phyloP scores from a whole-genome alignment of 1,284 basidiomycete genomes.

The Malassezia dermatis region DNA sequence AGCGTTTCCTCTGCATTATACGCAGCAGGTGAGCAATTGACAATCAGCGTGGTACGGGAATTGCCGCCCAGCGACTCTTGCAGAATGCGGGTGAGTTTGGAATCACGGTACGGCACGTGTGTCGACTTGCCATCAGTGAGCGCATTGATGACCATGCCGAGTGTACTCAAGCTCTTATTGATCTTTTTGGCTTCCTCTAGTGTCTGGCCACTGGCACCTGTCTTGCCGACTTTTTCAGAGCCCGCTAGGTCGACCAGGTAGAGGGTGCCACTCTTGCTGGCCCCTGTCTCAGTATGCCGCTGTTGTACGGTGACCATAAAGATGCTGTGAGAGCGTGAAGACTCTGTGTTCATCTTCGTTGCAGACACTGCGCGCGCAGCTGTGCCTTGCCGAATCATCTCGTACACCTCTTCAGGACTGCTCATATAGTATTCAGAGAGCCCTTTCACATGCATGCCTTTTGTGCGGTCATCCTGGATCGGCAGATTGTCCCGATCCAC shows the following conservation, averaged over 20 bases:
- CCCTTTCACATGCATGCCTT: slow-evolving; percentile 96
- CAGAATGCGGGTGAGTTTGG: slow-evolving; percentile 80
- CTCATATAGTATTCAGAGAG: slow-evolving; percentile 97
- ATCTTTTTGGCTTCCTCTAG: slow-evolving; percentile 99
- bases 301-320: slow-evolving; percentile 96
- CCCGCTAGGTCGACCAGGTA: slow-evolving; percentile 98
- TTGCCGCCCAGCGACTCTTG: slow-evolving; percentile 97
- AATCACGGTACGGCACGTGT: slow-evolving; percentile 92
- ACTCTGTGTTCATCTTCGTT: slow-evolving; percentile 98
- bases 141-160: slow-evolving; percentile 99
- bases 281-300: slow-evolving; percentile 87
- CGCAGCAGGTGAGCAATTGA: slow-evolving; percentile 93
- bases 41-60: slow-evolving; percentile 94
- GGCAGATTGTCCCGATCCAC: slow-evolving; percentile 97
- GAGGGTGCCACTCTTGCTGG: slow-evolving; percentile 88
- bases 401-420: slow-evolving; percentile 67
- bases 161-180: slow-evolving; percentile 92
- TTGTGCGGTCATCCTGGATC: slow-evolving; percentile 94
- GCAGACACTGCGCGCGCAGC: slow-evolving; percentile 81
- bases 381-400: slow-evolving; percentile 95
- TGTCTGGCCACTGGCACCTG: slow-evolving; percentile 95
- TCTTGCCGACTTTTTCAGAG: slow-evolving; percentile 98
- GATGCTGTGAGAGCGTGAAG: slow-evolving; percentile 96
- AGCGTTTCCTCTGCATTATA: slow-evolving; percentile 96
- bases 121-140: slow-evolving; percentile 85